These are phyloP conservation scores for Phytophthora parvispora DNA, from an alignment of 352 stramenopile species.

Conservation along the genomic window DNA sequence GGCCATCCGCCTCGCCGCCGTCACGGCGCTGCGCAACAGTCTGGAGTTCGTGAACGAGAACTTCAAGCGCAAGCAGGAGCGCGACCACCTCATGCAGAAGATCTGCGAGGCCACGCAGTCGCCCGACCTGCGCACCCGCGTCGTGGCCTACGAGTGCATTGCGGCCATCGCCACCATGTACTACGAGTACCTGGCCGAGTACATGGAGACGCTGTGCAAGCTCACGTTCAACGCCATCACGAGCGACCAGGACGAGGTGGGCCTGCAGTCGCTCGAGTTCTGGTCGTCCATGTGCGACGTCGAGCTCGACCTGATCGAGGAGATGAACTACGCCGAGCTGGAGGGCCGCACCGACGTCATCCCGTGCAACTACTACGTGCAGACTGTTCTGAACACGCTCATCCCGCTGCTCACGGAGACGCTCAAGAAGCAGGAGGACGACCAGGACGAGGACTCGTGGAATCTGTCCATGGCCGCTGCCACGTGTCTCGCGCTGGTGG, in stretches of 20 bases:
- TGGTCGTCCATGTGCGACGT: constrained; percentile 98
- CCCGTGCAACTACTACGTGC: constrained; percentile 92
- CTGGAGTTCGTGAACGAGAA: constrained; percentile 97
- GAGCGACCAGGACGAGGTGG: constrained; percentile 93
- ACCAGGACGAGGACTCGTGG: constrained; percentile 96
- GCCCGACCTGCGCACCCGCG: constrained; percentile 86
- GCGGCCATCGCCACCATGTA: constrained; percentile 96
- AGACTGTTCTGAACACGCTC: constrained; percentile 88
- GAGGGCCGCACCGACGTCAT: constrained; percentile 62
- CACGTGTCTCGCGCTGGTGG: constrained; percentile 95
- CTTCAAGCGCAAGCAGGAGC: constrained; percentile 96
- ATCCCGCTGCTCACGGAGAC: constrained; percentile 95
- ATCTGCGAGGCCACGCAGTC: constrained; percentile 97
- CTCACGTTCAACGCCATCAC: constrained; percentile 96
- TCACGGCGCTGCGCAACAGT: constrained; percentile 95
- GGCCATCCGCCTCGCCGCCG: constrained; percentile 93
- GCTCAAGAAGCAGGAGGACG: constrained; percentile 96
- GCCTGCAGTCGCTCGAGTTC: constrained; percentile 98
- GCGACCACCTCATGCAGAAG: constrained; percentile 97
- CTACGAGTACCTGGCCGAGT: constrained; percentile 96
- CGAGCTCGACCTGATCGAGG: constrained; percentile 95
- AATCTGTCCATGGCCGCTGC: constrained; percentile 96
- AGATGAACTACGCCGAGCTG: constrained; percentile 89
- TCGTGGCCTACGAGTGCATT: constrained; percentile 97
- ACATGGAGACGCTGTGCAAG: constrained; percentile 98